Evolutionary conservation across 768 basidiomycete species (phyloP).

Genomic region (Candolleomyces aberdarensis): DNA sequence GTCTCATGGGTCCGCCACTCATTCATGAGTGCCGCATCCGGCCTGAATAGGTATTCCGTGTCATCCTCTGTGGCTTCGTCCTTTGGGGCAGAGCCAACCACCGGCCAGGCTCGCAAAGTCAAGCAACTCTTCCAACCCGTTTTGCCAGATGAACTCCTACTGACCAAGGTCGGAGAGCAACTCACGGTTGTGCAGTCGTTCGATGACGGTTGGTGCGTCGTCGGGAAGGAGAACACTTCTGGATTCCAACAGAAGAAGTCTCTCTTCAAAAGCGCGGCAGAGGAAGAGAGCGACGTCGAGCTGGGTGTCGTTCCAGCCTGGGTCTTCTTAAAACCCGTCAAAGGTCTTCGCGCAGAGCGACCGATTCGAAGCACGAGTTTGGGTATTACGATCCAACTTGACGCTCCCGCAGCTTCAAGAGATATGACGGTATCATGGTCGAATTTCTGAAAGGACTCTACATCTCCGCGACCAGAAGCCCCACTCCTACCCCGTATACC

Average conservation of each 20-base stretch:
- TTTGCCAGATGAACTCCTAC: conserved; percentile 69
- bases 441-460: conserved; percentile 43
- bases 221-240: conserved; percentile 47
- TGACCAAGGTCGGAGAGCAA: conserved; percentile 52
- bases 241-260: conserved; percentile 33
- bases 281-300: conserved; percentile 39
- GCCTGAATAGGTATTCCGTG: conserved; percentile 37
- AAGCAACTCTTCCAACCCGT: conserved; percentile 65
- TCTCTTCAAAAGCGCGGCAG: conserved; percentile 31
- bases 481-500: neutral
- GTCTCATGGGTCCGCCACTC: conserved; percentile 28
- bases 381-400: conserved; percentile 59
- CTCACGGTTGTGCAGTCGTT: conserved; percentile 63
- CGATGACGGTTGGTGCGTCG: conserved; percentile 81
- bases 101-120: conserved; percentile 47
- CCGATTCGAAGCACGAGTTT: conserved; percentile 63
- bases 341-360: conserved; percentile 56
- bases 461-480: neutral
- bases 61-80: conserved; percentile 33
- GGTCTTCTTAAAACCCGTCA: conserved; percentile 66
- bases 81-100: conserved; percentile 26
- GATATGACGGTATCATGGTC: conserved; percentile 68
- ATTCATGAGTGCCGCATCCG: conserved; percentile 22
- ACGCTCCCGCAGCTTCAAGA: conserved; percentile 38
- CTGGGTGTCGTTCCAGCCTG: conserved; percentile 74